A percentile compares a stretch with the other conserved stretches of the same genome.
These are phyloP conservation scores for Myriosclerotinia duriaeana DNA, from an alignment of 2,329 filamentous ascomycete genomes.

Conservation along the genomic window DNA sequence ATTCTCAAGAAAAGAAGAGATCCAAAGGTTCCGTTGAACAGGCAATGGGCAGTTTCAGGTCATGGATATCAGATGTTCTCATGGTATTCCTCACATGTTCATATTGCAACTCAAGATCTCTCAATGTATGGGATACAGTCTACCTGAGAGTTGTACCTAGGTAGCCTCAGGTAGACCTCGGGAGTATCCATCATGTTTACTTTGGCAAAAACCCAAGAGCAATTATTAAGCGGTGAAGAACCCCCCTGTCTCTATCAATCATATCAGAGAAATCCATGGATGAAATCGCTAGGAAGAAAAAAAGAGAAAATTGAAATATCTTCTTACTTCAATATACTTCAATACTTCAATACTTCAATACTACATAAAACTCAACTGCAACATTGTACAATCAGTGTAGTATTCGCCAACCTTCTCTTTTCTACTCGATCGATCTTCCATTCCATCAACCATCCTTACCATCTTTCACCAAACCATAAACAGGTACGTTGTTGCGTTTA, in stretches of 20 bases:
- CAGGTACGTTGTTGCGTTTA: slow-evolving; percentile 6
- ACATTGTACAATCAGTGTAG: not conserved
- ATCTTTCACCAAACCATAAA: slow-evolving; percentile 2
- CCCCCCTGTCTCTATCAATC: not conserved
- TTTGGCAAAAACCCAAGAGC: not conserved
- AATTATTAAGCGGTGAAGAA: slow-evolving; percentile 10
- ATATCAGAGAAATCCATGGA: not conserved
- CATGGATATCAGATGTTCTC: no score
- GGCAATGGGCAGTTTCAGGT: not conserved
- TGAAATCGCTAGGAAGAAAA: not conserved
- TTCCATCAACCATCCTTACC: not conserved
- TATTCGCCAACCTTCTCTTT: slow-evolving; percentile 2
- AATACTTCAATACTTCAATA: no score
- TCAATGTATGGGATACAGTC: not conserved
- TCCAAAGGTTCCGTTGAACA: not conserved
- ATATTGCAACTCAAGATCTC: not conserved
- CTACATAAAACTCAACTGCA: not conserved
- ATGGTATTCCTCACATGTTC: not conserved
- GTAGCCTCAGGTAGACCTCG: no score
- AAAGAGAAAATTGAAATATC: not conserved
- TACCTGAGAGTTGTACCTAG: no score
- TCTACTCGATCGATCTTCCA: not conserved
- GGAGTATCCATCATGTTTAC: no score
- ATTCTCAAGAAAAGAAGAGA: no score
- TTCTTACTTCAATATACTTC: not conserved